These are phyloP conservation scores for Gelatoporia subvermispora DNA, from an alignment of 768 basidiomycete species.

Conservation along the genomic window DNA sequence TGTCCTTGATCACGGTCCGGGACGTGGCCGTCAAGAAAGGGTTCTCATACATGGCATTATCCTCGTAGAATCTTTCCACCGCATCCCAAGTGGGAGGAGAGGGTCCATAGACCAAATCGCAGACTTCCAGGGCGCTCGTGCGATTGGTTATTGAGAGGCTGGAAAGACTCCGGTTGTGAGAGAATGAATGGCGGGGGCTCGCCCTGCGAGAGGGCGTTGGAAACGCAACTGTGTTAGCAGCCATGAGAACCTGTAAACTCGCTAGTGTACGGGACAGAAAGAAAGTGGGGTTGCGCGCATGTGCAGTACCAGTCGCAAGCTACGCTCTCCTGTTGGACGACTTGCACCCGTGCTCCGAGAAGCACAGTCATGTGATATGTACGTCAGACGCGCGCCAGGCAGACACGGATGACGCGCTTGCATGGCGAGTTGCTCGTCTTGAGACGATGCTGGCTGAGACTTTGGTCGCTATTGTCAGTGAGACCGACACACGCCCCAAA, in stretches of 20 bases:
- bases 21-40: constrained; percentile 74
- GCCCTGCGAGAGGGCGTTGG: background rate
- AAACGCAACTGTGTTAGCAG: constrained; percentile 12
- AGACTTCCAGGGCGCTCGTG: constrained; percentile 62
- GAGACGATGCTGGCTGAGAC: too few relatives aligned
- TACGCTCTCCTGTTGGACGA: too few relatives aligned
- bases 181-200: constrained; percentile 3
- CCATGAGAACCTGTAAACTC: background rate
- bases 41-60: constrained; percentile 77
- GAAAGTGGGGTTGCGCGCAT: too few relatives aligned
- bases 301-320: too few relatives aligned
- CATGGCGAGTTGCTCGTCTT: too few relatives aligned
- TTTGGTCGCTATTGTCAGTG: too few relatives aligned
- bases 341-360: too few relatives aligned
- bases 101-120: constrained; percentile 65
- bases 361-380: too few relatives aligned
- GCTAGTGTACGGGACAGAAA: too few relatives aligned
- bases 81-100: constrained; percentile 41
- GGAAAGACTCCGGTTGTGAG: background rate
- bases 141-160: constrained; percentile 34
- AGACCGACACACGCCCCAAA: too few relatives aligned
- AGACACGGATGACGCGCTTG: too few relatives aligned
- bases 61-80: constrained; percentile 63
- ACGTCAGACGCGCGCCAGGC: too few relatives aligned
- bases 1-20: constrained; percentile 65